A percentile compares a stretch with the other conserved stretches of the same genome.
Evolutionary conservation across 345 rosid genomes (phyloP).

Genomic region (Psidium friedrichsthalianum): DNA sequence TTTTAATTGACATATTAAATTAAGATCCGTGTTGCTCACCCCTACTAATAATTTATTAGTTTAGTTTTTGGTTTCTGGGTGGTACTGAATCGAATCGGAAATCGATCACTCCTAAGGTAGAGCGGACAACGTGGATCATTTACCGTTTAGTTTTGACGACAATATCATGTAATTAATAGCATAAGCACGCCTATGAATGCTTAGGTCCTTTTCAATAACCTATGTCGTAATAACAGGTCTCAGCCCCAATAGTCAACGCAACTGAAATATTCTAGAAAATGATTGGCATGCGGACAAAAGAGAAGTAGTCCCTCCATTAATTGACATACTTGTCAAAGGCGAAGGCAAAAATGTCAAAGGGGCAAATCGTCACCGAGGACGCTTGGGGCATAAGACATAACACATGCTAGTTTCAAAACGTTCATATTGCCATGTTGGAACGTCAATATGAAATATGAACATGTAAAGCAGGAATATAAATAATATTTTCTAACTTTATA

Average conservation of each 20-base stretch:
- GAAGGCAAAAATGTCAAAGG: neutral
- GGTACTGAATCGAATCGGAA: too few relatives aligned
- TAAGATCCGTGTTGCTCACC: too few relatives aligned
- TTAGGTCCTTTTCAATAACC: neutral
- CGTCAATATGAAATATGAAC: neutral
- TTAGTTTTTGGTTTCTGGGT: too few relatives aligned
- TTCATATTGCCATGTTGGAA: neutral
- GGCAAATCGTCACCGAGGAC: neutral
- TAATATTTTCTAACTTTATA: too few relatives aligned
- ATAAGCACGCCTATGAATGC: neutral
- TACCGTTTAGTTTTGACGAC: too few relatives aligned
- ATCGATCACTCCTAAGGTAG: too few relatives aligned
- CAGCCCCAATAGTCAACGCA: neutral
- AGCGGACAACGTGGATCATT: too few relatives aligned
- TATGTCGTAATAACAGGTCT: neutral
- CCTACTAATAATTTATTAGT: too few relatives aligned
- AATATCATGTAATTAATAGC: too few relatives aligned
- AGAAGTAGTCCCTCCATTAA: neutral
- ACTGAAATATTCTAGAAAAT: neutral
- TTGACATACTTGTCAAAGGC: neutral
- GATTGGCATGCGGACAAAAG: neutral
- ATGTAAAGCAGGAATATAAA: too few relatives aligned
- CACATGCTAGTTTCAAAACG: neutral
- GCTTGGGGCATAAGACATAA: neutral
- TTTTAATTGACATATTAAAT: too few relatives aligned